Evolutionary conservation across 331 rosid species (phyloP).

Genomic region (Pyrus hybrid): DNA sequence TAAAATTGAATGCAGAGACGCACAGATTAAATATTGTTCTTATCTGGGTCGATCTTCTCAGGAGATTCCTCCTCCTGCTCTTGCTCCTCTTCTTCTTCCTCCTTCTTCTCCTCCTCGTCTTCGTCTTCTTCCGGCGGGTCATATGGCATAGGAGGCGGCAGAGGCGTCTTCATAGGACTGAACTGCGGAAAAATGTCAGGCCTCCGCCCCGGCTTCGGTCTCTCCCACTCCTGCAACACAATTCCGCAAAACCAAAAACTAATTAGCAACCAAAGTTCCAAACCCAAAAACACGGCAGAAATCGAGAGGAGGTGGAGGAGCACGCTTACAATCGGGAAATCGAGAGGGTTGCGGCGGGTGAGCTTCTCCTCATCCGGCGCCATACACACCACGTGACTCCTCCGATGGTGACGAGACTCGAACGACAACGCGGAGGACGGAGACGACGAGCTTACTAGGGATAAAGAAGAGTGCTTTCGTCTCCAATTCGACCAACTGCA

Average conservation of each 20-base stretch:
- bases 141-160: conserved; percentile 71
- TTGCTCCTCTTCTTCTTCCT: conserved; percentile 62
- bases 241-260: not conserved
- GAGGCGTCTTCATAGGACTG: conserved; percentile 87
- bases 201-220: conserved; percentile 77
- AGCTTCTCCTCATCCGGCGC: conserved; percentile 73
- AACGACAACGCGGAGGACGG: not conserved
- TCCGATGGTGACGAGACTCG: conserved; percentile 13
- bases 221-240: conserved; percentile 72
- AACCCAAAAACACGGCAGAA: not conserved
- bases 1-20: not conserved
- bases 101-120: conserved; percentile 64
- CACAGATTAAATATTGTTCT: not conserved
- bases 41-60: conserved; percentile 19
- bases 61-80: conserved; percentile 32
- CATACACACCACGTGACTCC: conserved; percentile 51
- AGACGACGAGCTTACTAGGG: not conserved
- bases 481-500: not conserved
- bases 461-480: not conserved
- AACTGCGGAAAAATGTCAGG: conserved; percentile 88
- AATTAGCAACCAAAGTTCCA: not conserved
- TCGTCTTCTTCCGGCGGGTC: conserved; percentile 87
- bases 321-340: conserved; percentile 64
- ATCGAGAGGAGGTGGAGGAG: not conserved
- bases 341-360: conserved; percentile 74